Conservation (phyloP, 108 stramenopile species). For the Cyclotella atomus region DNA sequence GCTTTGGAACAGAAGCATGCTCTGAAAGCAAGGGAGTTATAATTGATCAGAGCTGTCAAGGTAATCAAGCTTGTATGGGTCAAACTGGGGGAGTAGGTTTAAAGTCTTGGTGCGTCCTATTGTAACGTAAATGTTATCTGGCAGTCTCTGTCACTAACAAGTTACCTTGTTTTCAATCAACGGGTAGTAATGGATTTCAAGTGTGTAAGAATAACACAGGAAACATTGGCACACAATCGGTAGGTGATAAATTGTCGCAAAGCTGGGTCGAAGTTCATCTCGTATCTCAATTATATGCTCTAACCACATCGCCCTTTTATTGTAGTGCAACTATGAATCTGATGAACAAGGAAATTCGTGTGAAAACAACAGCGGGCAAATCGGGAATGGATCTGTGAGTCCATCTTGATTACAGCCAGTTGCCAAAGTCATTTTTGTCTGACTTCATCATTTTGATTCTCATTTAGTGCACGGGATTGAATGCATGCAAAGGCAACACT, state of each 20-base stretch:
- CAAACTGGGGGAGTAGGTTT: neutral
- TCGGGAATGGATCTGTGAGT: neutral
- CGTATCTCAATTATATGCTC: neutral
- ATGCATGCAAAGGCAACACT: neutral
- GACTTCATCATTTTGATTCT: too few relatives aligned
- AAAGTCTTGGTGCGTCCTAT: neutral
- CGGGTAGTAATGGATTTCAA: neutral
- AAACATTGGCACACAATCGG: neutral
- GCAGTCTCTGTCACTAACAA: neutral
- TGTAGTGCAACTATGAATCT: neutral
- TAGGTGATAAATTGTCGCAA: neutral
- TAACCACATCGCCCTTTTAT: neutral
- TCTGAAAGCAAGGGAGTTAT: neutral
- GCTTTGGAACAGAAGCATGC: slow-evolving; percentile 1
- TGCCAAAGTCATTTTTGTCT: too few relatives aligned
- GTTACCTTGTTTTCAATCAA: neutral
- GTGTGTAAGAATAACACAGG: neutral
- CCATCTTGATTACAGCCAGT: too few relatives aligned
- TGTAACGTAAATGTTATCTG: neutral
- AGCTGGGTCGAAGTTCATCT: neutral
- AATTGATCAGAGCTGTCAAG: neutral
- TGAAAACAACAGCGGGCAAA: neutral
- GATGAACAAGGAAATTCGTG: neutral
- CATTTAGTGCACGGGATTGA: neutral
- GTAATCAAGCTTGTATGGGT: neutral